A percentile compares a stretch with the other conserved stretches of the same genome.
These are phyloP conservation scores for Fusarium staphyleae DNA, from an alignment of 2,329 filamentous ascomycete species.

Conservation along the genomic window DNA sequence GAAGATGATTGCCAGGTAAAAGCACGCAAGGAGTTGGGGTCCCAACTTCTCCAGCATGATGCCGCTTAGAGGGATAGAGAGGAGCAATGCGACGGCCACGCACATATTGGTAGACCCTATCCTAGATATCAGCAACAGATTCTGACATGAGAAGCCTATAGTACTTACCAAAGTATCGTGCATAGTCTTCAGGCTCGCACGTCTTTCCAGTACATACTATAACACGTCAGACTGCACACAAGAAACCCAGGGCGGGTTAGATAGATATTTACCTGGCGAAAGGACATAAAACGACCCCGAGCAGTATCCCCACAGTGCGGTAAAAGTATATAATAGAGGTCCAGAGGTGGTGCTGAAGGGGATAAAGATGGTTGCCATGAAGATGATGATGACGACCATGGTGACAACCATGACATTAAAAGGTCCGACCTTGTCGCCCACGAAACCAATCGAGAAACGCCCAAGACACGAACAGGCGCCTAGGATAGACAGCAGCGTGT, in stretches of 20 bases:
- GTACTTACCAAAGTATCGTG: constrained; percentile 47
- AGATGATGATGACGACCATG: constrained; percentile 44
- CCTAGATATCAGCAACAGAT: constrained; percentile 20
- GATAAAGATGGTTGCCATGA: constrained; percentile 52
- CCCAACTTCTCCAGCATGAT: constrained; percentile 53
- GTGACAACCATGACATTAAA: constrained; percentile 47
- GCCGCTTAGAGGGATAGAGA: constrained; percentile 54
- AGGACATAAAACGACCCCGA: constrained; percentile 55
- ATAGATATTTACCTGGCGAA: constrained; percentile 33
- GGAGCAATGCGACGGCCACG: constrained; percentile 52
- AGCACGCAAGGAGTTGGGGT: constrained; percentile 51
- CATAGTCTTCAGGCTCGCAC: constrained; percentile 54
- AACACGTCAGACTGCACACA: not conserved
- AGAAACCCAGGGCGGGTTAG: rapidly evolving
- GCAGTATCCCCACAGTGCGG: constrained; percentile 56
- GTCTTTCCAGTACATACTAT: constrained; percentile 54
- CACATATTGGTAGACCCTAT: constrained; percentile 53
- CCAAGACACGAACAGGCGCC: constrained; percentile 53
- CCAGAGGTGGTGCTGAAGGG: constrained; percentile 51
- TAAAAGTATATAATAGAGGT: constrained; percentile 51
- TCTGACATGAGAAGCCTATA: no score
- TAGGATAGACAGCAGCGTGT: constrained; percentile 52
- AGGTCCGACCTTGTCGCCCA: constrained; percentile 51
- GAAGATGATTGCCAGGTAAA: constrained; percentile 52
- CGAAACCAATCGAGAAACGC: constrained; percentile 51